These are phyloP conservation scores for Zea luxurians DNA, from an alignment of 176 grass and related monocot species.

Conservation along the genomic window DNA sequence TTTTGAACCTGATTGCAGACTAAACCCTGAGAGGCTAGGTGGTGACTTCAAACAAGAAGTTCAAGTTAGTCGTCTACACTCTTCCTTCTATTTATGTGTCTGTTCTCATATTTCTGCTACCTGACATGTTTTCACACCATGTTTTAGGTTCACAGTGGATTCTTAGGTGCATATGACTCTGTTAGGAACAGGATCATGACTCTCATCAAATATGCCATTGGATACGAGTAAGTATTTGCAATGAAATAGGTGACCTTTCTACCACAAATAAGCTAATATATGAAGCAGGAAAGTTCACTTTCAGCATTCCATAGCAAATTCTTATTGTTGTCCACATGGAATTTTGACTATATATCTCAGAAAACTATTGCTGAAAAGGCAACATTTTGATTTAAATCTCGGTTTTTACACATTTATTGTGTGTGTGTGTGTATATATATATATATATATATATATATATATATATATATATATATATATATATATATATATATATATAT, in stretches of 20 bases:
- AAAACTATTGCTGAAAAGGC: slow-evolving; percentile 27
- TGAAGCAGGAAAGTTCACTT: slow-evolving; percentile 4
- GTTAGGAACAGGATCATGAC: slow-evolving; percentile 78
- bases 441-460: not conserved
- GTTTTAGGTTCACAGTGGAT: slow-evolving; percentile 93
- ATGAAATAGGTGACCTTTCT: slow-evolving; percentile 18
- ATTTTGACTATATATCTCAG: slow-evolving; percentile 13
- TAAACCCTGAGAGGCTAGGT: slow-evolving; percentile 87
- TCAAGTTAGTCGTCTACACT: slow-evolving; percentile 62
- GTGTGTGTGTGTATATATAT: too few species aligned
- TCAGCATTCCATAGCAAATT: slow-evolving; percentile 11
- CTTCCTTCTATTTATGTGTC: slow-evolving; percentile 30
- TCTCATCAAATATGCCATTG: slow-evolving; percentile 62
- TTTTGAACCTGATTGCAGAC: slow-evolving; percentile 56
- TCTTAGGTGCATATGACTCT: slow-evolving; percentile 94
- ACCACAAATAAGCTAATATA: slow-evolving; percentile 4
- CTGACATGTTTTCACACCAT: slow-evolving; percentile 37
- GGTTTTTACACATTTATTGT: not conserved
- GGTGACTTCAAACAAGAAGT: slow-evolving; percentile 92
- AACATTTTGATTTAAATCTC: not conserved
- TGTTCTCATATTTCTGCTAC: slow-evolving; percentile 13
- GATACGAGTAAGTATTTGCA: slow-evolving; percentile 58
- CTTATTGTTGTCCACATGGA: not conserved
- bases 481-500: not conserved
- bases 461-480: not conserved